A percentile compares a stretch with the other conserved stretches of the same genome.
Evolutionary conservation across 1,284 basidiomycete species (phyloP).

Genomic region (Sanghuangporus baumii): DNA sequence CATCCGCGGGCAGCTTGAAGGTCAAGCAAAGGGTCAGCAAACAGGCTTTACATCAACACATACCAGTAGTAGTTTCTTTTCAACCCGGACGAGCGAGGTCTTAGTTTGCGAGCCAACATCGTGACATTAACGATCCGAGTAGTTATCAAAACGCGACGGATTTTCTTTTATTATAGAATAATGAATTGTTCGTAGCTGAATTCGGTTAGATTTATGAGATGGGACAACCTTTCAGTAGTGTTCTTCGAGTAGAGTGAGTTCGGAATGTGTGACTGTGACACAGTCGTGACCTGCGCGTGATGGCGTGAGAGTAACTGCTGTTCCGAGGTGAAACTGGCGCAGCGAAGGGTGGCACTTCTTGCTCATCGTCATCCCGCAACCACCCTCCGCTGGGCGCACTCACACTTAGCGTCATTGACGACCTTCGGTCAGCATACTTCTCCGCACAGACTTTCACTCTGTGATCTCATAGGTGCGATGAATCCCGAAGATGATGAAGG

Average conservation of each 20-base stretch:
- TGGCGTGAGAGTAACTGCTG: background rate
- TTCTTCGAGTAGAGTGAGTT: background rate
- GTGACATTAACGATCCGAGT: too few relatives aligned
- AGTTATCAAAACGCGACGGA: too few relatives aligned
- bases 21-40: too few relatives aligned
- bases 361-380: background rate
- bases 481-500: background rate
- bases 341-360: background rate
- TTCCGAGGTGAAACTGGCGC: background rate
- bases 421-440: background rate
- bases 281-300: background rate
- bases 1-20: too few relatives aligned
- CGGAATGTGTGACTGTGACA: background rate
- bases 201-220: too few relatives aligned
- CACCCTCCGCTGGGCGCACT: background rate
- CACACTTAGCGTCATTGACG: too few relatives aligned
- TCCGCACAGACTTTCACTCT: background rate
- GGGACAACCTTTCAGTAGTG: background rate
- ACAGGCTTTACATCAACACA: too few relatives aligned
- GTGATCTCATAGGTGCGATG: background rate
- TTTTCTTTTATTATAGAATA: too few relatives aligned
- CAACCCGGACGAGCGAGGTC: too few relatives aligned
- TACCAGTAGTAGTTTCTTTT: too few relatives aligned
- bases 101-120: too few relatives aligned
- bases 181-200: too few relatives aligned